Evolutionary conservation across 495 filamentous ascomycete genomes (phyloP).

Genomic region (Penicillium diatomitis): DNA sequence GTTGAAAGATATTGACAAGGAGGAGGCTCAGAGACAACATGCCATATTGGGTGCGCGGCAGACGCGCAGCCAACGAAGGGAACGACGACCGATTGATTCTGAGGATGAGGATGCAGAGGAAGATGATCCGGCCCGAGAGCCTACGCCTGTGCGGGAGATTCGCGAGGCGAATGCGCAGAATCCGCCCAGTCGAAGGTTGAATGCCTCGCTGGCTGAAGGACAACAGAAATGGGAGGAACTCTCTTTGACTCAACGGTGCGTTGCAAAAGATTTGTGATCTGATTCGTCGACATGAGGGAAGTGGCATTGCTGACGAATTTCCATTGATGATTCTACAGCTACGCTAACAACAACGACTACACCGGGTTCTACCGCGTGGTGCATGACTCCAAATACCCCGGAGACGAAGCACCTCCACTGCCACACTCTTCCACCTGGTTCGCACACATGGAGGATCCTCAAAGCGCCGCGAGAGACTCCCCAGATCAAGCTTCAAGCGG

Average conservation of each 20-base stretch:
- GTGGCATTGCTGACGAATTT: not conserved
- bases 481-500: not conserved
- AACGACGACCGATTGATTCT: slow-evolving; percentile 3
- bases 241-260: slow-evolving; percentile 33
- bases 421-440: slow-evolving; percentile 71
- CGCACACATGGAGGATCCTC: slow-evolving; percentile 37
- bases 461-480: not conserved
- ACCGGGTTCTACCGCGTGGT: slow-evolving; percentile 65
- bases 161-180: slow-evolving; percentile 13
- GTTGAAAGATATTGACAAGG: slow-evolving; percentile 22
- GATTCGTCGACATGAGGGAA: not conserved
- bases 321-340: slow-evolving; percentile 27
- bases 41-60: slow-evolving; percentile 7
- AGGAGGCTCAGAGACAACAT: slow-evolving; percentile 11
- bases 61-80: slow-evolving; percentile 16
- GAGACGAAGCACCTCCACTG: slow-evolving; percentile 51
- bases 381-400: slow-evolving; percentile 63
- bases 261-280: not conserved
- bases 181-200: slow-evolving; percentile 19
- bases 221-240: slow-evolving; percentile 21
- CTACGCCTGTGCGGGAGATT: slow-evolving; percentile 12
- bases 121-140: slow-evolving; percentile 23
- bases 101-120: slow-evolving; percentile 13
- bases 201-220: slow-evolving; percentile 18
- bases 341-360: slow-evolving; percentile 72